phyloP scores from a whole-genome alignment of 345 rosid species.

The Camelina hispida region DNA sequence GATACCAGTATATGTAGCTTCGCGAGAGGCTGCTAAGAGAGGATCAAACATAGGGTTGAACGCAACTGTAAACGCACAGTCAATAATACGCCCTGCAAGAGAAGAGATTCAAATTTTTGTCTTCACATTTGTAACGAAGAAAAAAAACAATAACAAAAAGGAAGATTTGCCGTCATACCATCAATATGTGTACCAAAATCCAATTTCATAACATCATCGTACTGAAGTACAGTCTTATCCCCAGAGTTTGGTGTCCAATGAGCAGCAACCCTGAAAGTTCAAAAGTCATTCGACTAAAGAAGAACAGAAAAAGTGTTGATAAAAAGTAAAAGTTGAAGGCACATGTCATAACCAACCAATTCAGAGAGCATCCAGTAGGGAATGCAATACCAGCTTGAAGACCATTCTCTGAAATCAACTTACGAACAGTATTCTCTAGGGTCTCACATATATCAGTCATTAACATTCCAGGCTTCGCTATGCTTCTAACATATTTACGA shows the following conservation, averaged over 20 bases:
- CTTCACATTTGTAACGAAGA: not conserved
- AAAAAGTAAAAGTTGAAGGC: slow-evolving; percentile 10
- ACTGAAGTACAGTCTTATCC: slow-evolving; percentile 95
- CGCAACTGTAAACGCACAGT: slow-evolving; percentile 98
- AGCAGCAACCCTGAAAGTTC: slow-evolving; percentile 82
- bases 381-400: slow-evolving; percentile 98
- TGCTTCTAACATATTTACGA: slow-evolving; percentile 77
- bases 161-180: slow-evolving; percentile 50
- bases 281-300: slow-evolving; percentile 30
- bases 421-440: slow-evolving; percentile 85
- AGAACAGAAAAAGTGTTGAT: not conserved
- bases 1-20: slow-evolving; percentile 95
- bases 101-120: slow-evolving; percentile 31
- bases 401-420: slow-evolving; percentile 87
- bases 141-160: not conserved
- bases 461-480: slow-evolving; percentile 88
- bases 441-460: slow-evolving; percentile 96
- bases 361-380: slow-evolving; percentile 97
- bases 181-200: slow-evolving; percentile 98
- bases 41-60: slow-evolving; percentile 97
- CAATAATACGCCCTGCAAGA: slow-evolving; percentile 80
- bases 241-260: slow-evolving; percentile 99
- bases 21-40: slow-evolving; percentile 90
- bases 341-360: slow-evolving; percentile 57
- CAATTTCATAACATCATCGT: slow-evolving; percentile 96